Conservation (phyloP, 2,329 filamentous ascomycete species). For the Apiospora sp. region DNA sequence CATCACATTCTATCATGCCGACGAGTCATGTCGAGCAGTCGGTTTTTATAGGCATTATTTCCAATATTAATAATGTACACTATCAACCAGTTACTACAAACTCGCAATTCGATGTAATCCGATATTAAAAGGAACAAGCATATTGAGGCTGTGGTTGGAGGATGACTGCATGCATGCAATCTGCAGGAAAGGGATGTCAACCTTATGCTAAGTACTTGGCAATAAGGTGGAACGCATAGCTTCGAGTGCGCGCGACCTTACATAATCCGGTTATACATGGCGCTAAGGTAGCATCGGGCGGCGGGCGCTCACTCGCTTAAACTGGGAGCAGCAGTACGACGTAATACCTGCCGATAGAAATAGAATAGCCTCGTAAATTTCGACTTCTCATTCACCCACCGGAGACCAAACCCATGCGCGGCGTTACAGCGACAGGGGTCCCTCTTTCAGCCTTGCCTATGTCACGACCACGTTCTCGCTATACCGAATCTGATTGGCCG, state of each 20-base stretch:
- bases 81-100: neutral
- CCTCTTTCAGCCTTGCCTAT: slow-evolving; percentile 9
- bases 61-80: neutral
- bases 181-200: neutral
- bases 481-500: neutral
- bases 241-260: neutral
- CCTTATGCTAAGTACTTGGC: neutral
- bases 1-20: no score
- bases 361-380: slow-evolving; percentile 19
- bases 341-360: slow-evolving; percentile 15
- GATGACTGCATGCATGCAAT: neutral
- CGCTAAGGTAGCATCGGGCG: slow-evolving; percentile 7
- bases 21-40: neutral
- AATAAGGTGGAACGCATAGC: neutral
- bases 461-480: slow-evolving; percentile 17
- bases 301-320: neutral
- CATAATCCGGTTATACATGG: slow-evolving; percentile 14
- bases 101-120: neutral
- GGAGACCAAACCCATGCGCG: neutral
- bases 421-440: slow-evolving; percentile 6
- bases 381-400: slow-evolving; percentile 1
- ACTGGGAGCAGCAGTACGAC: neutral
- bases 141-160: neutral
- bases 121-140: neutral
- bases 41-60: neutral